phyloP scores from a whole-genome alignment of 352 stramenopile genomes.

The Globisporangium spiculum region DNA sequence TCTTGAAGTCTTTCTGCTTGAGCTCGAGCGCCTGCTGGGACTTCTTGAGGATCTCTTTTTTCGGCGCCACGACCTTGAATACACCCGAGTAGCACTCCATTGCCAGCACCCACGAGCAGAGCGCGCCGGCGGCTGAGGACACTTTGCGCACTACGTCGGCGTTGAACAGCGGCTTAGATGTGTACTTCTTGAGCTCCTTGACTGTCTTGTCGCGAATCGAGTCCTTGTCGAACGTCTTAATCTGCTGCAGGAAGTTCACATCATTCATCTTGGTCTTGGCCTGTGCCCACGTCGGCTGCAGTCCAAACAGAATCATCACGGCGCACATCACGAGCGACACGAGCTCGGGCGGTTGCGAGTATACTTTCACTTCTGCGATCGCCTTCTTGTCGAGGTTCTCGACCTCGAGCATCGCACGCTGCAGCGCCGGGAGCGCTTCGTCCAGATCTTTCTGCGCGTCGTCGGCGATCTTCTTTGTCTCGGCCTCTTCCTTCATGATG shows the following conservation, averaged over 20 bases:
- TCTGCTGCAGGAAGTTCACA: constrained; percentile 91
- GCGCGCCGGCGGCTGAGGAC: constrained; percentile 80
- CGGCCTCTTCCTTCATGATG: constrained; percentile 88
- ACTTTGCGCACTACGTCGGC: constrained; percentile 89
- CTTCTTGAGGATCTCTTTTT: constrained; percentile 86
- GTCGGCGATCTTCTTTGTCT: constrained; percentile 94
- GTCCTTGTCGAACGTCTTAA: constrained; percentile 97
- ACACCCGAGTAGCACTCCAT: constrained; percentile 92
- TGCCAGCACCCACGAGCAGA: constrained; percentile 91
- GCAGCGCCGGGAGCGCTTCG: constrained; percentile 90
- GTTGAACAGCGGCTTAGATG: constrained; percentile 79
- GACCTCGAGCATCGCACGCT: constrained; percentile 92
- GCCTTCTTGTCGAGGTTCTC: constrained; percentile 95
- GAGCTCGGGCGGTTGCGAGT: constrained; percentile 88
- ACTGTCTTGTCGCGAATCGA: constrained; percentile 92
- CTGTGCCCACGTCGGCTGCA: constrained; percentile 90
- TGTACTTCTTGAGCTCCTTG: constrained; percentile 94
- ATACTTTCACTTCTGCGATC: constrained; percentile 95
- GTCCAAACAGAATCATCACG: constrained; percentile 96
- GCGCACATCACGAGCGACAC: constrained; percentile 93
- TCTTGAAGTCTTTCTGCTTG: constrained; percentile 87
- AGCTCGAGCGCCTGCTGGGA: constrained; percentile 82
- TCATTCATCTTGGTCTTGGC: constrained; percentile 95
- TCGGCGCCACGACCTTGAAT: constrained; percentile 86
- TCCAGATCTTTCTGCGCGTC: constrained; percentile 95